Conservation (phyloP, 2,329 filamentous ascomycete species). For the Xylariaceae sp. region DNA sequence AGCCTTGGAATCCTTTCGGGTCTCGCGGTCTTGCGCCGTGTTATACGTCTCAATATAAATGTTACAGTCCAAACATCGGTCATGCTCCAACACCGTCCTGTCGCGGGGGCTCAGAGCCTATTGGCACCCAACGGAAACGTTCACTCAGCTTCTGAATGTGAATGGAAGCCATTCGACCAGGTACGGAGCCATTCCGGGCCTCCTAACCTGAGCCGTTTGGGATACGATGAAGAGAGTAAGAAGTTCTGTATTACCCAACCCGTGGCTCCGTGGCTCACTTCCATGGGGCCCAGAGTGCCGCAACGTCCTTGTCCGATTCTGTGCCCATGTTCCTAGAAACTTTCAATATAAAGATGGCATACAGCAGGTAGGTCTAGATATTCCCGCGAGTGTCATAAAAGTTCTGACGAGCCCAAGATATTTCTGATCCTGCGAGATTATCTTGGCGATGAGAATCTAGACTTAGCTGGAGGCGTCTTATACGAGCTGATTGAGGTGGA, state of each 20-base stretch:
- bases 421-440: constrained; percentile 42
- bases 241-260: constrained; percentile 6
- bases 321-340: constrained; percentile 43
- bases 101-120: background rate
- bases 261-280: background rate
- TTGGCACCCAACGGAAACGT: background rate
- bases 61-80: background rate
- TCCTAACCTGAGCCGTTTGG: constrained; percentile 24
- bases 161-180: constrained; percentile 19
- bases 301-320: constrained; percentile 43
- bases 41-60: too few relatives aligned
- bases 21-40: too few relatives aligned
- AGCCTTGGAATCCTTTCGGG: too few relatives aligned
- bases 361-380: constrained; percentile 34
- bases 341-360: constrained; percentile 45
- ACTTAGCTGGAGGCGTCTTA: constrained; percentile 42
- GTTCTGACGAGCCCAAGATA: constrained; percentile 30
- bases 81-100: constrained; percentile 1
- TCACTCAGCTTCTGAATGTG: constrained; percentile 12
- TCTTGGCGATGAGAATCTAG: constrained; percentile 43
- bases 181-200: constrained; percentile 24
- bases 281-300: constrained; percentile 38
- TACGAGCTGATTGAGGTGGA: constrained; percentile 47
- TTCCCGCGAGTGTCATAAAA: background rate
- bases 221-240: constrained; percentile 32